Evolutionary conservation across 139 green algal genomes (phyloP), one percentile per base, ranked within the genome.

Genomic region (Chlorella sp.): DNA sequence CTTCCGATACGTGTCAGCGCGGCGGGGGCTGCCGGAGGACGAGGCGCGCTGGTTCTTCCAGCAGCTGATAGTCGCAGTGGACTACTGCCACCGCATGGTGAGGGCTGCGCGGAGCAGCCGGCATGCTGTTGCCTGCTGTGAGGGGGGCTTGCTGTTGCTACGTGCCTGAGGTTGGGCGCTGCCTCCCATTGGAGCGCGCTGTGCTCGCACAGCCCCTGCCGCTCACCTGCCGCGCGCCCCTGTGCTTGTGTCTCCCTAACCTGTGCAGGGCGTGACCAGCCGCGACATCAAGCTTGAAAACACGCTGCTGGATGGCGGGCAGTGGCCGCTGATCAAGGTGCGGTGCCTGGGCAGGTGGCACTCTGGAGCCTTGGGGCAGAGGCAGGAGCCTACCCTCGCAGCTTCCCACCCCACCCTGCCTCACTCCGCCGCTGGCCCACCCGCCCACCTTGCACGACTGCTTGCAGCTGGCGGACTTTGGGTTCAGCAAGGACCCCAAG

Each of bases 31-130:
- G 43, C 93, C 93, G 36, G 97, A 99, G 90, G 91, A 94, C 11
- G 97, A 98, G 80, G 96, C 96, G 19, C 92, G 97, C 26, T 99
- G 96, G 95, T 99, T 99, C 89, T 99, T 99, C 89, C 97, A 99
- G 92, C 97, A 99, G 92, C 92, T 99, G 3, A 94, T 99, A 20
- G 93, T 97, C 3, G 96, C 94, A 40, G 90, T 99, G 48, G 95
- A 98, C 84, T 99, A 99, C 89, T 97, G 96, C 87, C 97, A 99
- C 91, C 84, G 88, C 38, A 94, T 95, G 85, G 93, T 90, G 91
- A 20, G 91, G 22, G 41, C 6, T 0, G 3, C 44, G 16, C 16
- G 51, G 13, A 60, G 51, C 11, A 19, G 46, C 46, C 11, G 46
- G 11, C 8, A 8, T 19, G 46, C 46, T 19, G 46, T 54, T 54